Evolutionary conservation across 305 asterid species (phyloP).

Genomic region (Plantago lanceolata): DNA sequence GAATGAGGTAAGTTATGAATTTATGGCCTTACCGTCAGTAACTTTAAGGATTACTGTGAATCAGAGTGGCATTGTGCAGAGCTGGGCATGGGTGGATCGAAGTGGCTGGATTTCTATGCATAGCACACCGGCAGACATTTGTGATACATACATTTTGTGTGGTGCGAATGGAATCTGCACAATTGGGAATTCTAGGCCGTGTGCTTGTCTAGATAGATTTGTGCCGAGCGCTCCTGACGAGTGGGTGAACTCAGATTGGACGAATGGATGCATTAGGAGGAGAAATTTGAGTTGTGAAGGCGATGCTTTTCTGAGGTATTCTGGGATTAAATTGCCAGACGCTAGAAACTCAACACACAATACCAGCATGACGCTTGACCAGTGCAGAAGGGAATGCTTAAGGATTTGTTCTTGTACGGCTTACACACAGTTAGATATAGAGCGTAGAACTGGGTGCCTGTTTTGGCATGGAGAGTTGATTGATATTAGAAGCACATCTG

Average conservation of each 20-base stretch:
- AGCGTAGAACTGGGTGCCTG: neutral
- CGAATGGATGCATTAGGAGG: neutral
- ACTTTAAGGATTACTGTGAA: neutral
- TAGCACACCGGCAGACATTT: constrained; percentile 4
- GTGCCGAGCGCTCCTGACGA: constrained; percentile 5
- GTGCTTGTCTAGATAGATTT: constrained; percentile 10
- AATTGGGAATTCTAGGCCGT: constrained; percentile 1
- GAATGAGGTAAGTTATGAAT: neutral
- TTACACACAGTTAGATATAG: constrained; percentile 3
- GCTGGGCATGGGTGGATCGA: constrained; percentile 9
- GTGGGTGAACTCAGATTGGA: neutral
- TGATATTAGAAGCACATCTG: neutral
- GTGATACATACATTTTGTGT: constrained; percentile 12
- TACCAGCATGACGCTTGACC: neutral
- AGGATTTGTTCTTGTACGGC: neutral
- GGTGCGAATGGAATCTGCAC: constrained; percentile 18
- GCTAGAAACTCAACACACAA: neutral
- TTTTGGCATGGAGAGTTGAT: neutral
- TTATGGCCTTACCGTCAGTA: no score
- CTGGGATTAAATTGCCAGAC: constrained; percentile 17
- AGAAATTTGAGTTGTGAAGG: constrained; percentile 4
- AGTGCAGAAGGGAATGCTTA: neutral
- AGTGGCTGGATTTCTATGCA: constrained; percentile 2
- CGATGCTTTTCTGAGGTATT: constrained; percentile 13
- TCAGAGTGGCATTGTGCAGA: constrained; percentile 7